Conservation (phyloP, 78 protist genomes). For the Diacronema lutheri region DNA sequence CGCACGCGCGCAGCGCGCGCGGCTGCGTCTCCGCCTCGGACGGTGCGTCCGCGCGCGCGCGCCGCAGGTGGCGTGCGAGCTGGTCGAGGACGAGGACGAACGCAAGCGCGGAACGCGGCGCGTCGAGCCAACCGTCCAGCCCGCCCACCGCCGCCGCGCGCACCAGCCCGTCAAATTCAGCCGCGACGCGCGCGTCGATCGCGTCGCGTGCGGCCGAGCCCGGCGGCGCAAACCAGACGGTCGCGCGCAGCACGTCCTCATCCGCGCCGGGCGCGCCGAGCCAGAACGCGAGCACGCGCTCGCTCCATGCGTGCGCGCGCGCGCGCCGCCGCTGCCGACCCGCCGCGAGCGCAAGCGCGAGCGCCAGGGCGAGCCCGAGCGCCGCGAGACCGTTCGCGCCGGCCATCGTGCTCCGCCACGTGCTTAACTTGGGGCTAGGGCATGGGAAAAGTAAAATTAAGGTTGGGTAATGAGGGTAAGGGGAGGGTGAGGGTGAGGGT, state of each 20-base stretch:
- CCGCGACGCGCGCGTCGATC: not conserved
- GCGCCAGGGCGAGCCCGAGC: no score
- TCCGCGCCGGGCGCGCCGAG: not conserved
- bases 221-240: not conserved
- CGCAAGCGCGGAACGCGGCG: slow-evolving; percentile 7
- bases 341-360: no score
- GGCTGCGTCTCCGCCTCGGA: not conserved
- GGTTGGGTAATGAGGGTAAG: no score
- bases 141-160: not conserved
- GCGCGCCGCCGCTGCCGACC: no score
- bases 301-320: not conserved
- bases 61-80: slow-evolving; percentile 43
- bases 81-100: slow-evolving; percentile 42
- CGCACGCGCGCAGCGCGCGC: not conserved
- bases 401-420: no score
- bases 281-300: not conserved
- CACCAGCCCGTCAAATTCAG: not conserved
- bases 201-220: not conserved
- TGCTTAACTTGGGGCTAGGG: no score
- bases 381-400: no score
- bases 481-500: no score
- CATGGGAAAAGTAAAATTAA: no score
- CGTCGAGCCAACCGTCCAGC: not conserved
- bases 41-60: slow-evolving; percentile 11
- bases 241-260: not conserved